phyloP scores from a whole-genome alignment of 176 grass and related monocot species.

The Oryza glaberrima region DNA sequence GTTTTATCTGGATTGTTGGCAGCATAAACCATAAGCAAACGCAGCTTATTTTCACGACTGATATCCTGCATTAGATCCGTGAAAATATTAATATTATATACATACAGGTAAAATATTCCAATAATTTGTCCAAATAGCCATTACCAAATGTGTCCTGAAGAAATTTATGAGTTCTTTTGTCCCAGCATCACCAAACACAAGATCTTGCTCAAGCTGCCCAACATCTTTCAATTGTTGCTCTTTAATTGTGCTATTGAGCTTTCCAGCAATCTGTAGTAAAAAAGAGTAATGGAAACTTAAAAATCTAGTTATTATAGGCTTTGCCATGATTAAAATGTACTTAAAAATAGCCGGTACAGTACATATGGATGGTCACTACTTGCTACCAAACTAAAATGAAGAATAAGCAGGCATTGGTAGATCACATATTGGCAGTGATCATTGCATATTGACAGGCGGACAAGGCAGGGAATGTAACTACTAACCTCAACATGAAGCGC shows the following conservation, averaged over 20 bases:
- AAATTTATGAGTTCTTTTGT: slow-evolving; percentile 83
- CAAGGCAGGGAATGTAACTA: slow-evolving; percentile 16
- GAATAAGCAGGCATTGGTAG: too few species aligned
- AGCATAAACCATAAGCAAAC: slow-evolving; percentile 73
- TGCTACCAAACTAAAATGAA: too few species aligned
- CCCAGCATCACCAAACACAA: slow-evolving; percentile 82
- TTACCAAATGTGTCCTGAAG: slow-evolving; percentile 66
- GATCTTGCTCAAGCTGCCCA: slow-evolving; percentile 82
- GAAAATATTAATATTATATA: slow-evolving; percentile 18
- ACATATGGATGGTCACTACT: too few species aligned
- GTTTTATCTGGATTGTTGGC: slow-evolving; percentile 75
- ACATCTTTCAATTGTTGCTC: slow-evolving; percentile 69
- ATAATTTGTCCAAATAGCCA: slow-evolving; percentile 32
- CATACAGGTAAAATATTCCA: neutral
- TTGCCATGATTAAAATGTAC: too few species aligned
- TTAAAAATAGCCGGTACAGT: too few species aligned
- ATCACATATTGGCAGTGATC: too few species aligned
- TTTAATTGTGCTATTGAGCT: slow-evolving; percentile 68
- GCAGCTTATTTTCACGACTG: slow-evolving; percentile 76
- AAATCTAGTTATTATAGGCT: neutral
- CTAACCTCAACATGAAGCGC: slow-evolving; percentile 90
- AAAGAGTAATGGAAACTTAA: slow-evolving; percentile 33
- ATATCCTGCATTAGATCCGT: slow-evolving; percentile 56
- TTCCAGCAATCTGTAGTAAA: slow-evolving; percentile 74
- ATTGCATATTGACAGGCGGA: too few species aligned